phyloP scores from a whole-genome alignment of 306 rosid species.

The Gastrolobium villosum region DNA sequence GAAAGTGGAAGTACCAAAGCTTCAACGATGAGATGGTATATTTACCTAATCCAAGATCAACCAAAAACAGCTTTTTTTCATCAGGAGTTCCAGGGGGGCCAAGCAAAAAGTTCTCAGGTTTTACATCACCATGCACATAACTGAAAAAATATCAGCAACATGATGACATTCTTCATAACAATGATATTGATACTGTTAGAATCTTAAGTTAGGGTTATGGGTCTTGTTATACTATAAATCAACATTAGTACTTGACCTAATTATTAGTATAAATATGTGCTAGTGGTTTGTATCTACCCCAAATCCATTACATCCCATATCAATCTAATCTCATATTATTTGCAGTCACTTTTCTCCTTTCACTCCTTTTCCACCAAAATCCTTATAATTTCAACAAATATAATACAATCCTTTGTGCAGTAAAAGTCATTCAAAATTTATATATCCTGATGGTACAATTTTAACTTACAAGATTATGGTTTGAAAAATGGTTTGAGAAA shows the following conservation, averaged over 20 bases:
- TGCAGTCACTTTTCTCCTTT: background rate
- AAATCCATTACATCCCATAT: background rate
- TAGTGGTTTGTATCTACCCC: background rate
- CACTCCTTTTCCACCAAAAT: constrained; percentile 11
- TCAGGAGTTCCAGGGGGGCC: constrained; percentile 83
- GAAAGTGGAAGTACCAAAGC: constrained; percentile 3
- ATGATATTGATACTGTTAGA: background rate
- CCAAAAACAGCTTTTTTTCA: constrained; percentile 84
- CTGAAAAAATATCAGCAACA: constrained; percentile 48
- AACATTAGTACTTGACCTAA: background rate
- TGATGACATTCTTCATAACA: constrained; percentile 19
- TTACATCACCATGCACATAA: constrained; percentile 94
- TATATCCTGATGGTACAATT: background rate
- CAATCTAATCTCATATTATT: constrained; percentile 4
- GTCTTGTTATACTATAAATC: background rate
- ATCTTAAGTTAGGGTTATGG: background rate
- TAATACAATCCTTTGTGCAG: background rate
- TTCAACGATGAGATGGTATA: constrained; percentile 3
- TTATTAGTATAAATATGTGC: background rate
- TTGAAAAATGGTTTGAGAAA: background rate
- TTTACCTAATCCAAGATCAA: constrained; percentile 92
- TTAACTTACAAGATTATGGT: background rate
- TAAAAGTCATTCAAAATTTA: background rate
- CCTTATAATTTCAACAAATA: background rate
- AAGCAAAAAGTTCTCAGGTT: constrained; percentile 95